These are phyloP conservation scores for Sclerotinia nivalis DNA, from an alignment of 2,329 filamentous ascomycete species.

Conservation along the genomic window DNA sequence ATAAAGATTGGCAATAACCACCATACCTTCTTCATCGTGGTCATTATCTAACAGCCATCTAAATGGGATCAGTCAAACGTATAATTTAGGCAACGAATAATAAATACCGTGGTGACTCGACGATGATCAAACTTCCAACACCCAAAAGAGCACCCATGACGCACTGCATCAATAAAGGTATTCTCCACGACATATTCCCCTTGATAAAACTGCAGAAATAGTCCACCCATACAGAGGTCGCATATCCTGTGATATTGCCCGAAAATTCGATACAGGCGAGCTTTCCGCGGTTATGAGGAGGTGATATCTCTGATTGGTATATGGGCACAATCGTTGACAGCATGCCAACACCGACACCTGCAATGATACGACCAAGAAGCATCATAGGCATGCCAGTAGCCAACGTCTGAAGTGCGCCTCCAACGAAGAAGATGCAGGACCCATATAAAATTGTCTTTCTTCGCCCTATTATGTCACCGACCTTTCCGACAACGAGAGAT, in stretches of 20 bases:
- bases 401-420: slow-evolving; percentile 81
- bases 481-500: slow-evolving; percentile 79
- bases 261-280: slow-evolving; percentile 98
- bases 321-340: slow-evolving; percentile 90
- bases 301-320: slow-evolving; percentile 93
- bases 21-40: slow-evolving; percentile 96
- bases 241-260: slow-evolving; percentile 94
- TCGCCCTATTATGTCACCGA: slow-evolving; percentile 90
- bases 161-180: slow-evolving; percentile 90
- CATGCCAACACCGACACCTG: slow-evolving; percentile 83
- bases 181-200: slow-evolving; percentile 82
- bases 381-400: slow-evolving; percentile 87
- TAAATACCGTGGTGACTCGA: slow-evolving; percentile 83
- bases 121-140: slow-evolving; percentile 85
- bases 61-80: slow-evolving; percentile 25
- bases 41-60: slow-evolving; percentile 98
- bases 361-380: slow-evolving; percentile 78
- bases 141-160: slow-evolving; percentile 87
- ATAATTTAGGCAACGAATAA: neutral
- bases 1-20: slow-evolving; percentile 97
- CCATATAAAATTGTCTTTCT: slow-evolving; percentile 91
- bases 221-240: slow-evolving; percentile 97
- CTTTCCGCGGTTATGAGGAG: slow-evolving; percentile 92
- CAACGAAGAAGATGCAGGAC: slow-evolving; percentile 81
- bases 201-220: slow-evolving; percentile 94